Evolutionary conservation across 2,329 filamentous ascomycete species (phyloP).

Genomic region (Stagonosporopsis rhizophila): DNA sequence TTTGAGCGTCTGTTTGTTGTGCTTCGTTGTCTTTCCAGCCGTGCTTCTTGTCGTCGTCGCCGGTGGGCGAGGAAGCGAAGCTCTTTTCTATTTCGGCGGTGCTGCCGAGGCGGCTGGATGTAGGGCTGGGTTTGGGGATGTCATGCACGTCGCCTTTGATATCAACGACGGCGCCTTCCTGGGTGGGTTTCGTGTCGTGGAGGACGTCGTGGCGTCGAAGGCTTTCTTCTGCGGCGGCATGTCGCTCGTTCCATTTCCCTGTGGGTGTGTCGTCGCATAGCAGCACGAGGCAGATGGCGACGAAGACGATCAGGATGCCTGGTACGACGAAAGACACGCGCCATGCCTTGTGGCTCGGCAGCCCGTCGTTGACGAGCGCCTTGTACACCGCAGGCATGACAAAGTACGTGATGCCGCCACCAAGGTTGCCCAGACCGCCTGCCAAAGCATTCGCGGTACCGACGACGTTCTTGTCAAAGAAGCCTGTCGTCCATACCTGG

Average conservation of each 20-base stretch:
- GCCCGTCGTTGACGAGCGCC: slow-evolving; percentile 65
- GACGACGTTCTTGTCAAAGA: slow-evolving; percentile 95
- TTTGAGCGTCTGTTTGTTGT: slow-evolving; percentile 38
- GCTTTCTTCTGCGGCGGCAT: slow-evolving; percentile 64
- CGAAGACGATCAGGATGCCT: slow-evolving; percentile 72
- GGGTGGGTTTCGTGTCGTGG: neutral
- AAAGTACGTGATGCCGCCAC: slow-evolving; percentile 59
- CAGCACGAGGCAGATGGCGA: slow-evolving; percentile 70
- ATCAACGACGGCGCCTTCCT: slow-evolving; percentile 11
- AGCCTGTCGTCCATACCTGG: slow-evolving; percentile 89
- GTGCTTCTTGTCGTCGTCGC: slow-evolving; percentile 33
- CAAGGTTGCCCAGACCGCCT: slow-evolving; percentile 58
- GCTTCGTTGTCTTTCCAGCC: slow-evolving; percentile 41
- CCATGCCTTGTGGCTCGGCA: slow-evolving; percentile 74
- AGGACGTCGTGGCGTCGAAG: slow-evolving; percentile 38
- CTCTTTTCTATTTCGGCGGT: slow-evolving; percentile 10
- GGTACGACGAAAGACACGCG: slow-evolving; percentile 82
- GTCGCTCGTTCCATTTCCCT: slow-evolving; percentile 77
- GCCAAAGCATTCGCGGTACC: slow-evolving; percentile 85
- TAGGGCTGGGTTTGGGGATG: slow-evolving; percentile 1
- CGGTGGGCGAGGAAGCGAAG: neutral
- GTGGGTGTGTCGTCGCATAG: slow-evolving; percentile 81
- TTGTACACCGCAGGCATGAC: slow-evolving; percentile 89
- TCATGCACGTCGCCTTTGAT: slow-evolving; percentile 13
- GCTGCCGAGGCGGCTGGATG: slow-evolving; percentile 7